A percentile compares a stretch with the other conserved stretches of the same genome.
phyloP scores from a whole-genome alignment of 345 rosid species.

The Arabis hirsuta region DNA sequence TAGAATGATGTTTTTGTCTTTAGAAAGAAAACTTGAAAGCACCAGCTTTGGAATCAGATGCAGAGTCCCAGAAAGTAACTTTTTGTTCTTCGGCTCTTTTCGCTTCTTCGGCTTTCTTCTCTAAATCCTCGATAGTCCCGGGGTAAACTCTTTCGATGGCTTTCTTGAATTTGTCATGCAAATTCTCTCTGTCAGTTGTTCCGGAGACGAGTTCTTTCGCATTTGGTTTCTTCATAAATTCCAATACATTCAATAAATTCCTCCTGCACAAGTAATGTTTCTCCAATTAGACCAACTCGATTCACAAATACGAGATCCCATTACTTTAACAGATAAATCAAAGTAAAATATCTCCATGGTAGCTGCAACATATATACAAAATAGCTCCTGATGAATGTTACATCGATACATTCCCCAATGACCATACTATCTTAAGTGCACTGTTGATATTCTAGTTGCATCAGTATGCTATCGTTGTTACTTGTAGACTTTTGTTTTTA shows the following conservation, averaged over 20 bases:
- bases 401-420: not conserved
- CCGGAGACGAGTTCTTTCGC: constrained; percentile 86
- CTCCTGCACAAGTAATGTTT: constrained; percentile 57
- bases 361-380: not conserved
- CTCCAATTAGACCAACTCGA: constrained; percentile 24
- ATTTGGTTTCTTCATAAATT: constrained; percentile 86
- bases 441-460: not conserved
- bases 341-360: not conserved
- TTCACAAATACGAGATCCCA: not conserved
- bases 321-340: not conserved
- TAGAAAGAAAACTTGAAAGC: constrained; percentile 81
- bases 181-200: constrained; percentile 76
- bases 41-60: constrained; percentile 66
- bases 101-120: constrained; percentile 63
- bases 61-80: constrained; percentile 83
- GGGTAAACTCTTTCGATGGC: constrained; percentile 72
- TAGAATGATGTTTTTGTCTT: constrained; percentile 21
- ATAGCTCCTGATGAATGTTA: no score
- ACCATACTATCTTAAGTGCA: not conserved
- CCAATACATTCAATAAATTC: constrained; percentile 79
- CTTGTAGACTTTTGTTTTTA: not conserved
- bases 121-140: constrained; percentile 59
- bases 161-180: constrained; percentile 72
- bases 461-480: not conserved
- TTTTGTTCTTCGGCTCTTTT: constrained; percentile 57